phyloP scores from a whole-genome alignment of 1,139 yeast genomes.

The Arxiozyma telluris region DNA sequence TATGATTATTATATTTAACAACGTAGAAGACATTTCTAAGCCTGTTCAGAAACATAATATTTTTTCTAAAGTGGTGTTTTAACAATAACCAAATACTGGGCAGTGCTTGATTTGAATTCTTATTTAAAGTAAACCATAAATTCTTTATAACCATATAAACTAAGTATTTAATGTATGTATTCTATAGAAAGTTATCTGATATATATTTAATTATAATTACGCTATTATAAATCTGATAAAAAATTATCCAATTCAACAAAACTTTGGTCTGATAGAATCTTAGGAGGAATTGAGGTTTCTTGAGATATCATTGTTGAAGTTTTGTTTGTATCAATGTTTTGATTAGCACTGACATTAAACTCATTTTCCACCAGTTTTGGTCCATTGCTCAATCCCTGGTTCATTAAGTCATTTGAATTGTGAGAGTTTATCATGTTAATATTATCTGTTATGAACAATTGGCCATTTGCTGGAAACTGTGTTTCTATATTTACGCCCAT shows the following conservation, averaged over 20 bases:
- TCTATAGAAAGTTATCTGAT: background rate
- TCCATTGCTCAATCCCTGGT: background rate
- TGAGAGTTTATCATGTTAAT: constrained; percentile 4
- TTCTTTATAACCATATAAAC: background rate
- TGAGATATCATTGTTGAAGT: constrained; percentile 16
- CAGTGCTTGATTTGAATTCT: background rate
- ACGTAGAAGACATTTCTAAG: background rate
- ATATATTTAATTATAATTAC: background rate
- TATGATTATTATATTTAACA: too few species aligned
- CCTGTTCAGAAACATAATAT: background rate
- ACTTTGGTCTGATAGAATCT: constrained; percentile 19
- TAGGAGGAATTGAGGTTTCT: constrained; percentile 19
- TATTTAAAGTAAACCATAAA: background rate
- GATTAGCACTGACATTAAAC: background rate
- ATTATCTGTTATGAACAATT: constrained; percentile 3
- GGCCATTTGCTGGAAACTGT: constrained; percentile 8
- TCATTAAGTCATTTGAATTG: background rate
- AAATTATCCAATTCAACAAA: constrained; percentile 27
- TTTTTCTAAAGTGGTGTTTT: background rate
- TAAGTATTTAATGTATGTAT: constrained; percentile 1
- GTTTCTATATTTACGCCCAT: background rate
- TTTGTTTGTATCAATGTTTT: constrained; percentile 1
- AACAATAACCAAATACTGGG: too few species aligned
- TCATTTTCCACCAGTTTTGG: background rate
- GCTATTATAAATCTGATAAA: constrained; percentile 15